These are phyloP conservation scores for Scutellaria galericulata DNA, from an alignment of 257 asterid genomes.

Conservation along the genomic window DNA sequence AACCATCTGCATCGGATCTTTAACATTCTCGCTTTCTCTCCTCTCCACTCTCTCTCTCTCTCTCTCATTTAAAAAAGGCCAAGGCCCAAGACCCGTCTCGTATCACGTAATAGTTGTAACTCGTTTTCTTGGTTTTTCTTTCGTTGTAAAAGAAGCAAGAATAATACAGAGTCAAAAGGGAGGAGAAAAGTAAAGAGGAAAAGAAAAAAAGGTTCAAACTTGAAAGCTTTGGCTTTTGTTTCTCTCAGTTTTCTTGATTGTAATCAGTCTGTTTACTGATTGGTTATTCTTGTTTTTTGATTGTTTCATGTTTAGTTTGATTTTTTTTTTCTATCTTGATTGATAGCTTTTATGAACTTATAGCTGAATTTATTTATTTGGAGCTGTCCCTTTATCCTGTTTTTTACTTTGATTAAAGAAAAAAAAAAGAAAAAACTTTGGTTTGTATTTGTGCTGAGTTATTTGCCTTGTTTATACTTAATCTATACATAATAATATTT, in stretches of 20 bases:
- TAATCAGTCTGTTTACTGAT: conserved; percentile 15
- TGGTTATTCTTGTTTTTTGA: neutral
- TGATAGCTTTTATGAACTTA: conserved; percentile 20
- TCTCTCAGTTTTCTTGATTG: conserved; percentile 23
- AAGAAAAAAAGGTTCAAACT: conserved; percentile 11
- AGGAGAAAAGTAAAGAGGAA: conserved; percentile 26
- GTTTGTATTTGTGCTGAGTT: conserved; percentile 26
- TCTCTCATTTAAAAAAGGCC: conserved; percentile 31
- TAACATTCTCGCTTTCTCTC: conserved; percentile 20
- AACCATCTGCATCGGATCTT: conserved; percentile 45
- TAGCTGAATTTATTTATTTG: neutral
- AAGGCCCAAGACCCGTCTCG: conserved; percentile 25
- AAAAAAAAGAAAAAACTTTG: neutral
- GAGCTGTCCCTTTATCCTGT: neutral
- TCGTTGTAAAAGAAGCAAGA: conserved; percentile 29
- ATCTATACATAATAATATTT: too few relatives aligned
- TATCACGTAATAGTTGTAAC: conserved; percentile 33
- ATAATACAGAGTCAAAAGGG: conserved; percentile 29
- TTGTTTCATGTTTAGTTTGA: neutral
- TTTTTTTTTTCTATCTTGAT: conserved; percentile 21
- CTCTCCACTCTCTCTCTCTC: conserved; percentile 6
- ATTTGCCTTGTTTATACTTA: neutral
- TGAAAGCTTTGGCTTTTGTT: conserved; percentile 22
- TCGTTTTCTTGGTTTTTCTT: conserved; percentile 29
- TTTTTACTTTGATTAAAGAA: conserved; percentile 12